Base-by-base conservation (phyloP, 306 rosid genomes). In the Dryas drummondii region DNA sequence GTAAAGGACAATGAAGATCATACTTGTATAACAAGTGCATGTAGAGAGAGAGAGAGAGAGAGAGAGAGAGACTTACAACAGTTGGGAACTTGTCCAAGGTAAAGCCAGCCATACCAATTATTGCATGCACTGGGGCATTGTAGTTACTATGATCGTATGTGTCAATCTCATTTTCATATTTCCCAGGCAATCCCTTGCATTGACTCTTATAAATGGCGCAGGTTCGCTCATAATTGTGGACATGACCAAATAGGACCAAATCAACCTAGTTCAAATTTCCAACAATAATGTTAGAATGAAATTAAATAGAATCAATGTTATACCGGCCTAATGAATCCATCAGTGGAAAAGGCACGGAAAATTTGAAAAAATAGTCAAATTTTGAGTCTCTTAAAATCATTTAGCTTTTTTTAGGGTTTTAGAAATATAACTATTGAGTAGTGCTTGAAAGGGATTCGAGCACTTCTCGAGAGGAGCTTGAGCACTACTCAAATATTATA, bases 61-160 rank as follows among this genome's bases (percentile, higher is more conserved):
- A 75, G 47, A 44, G 67, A 84, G 71, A 78, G 64, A 13, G 63
- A 68, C 78, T 77, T 84, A 86, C 97, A 45, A 9, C 6, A 69
- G 14, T 14, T 62, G 93, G 26, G 62, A 88, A 91, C 13, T 71
- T 7, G 83, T 94, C 97, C 53, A 94, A 83, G 11, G 75, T 62
- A 82, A 91, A 94, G 72, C 97, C 97, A 46, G 90, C 96, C 97
- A 91, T 94, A 32, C 98, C 98, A 68, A 94, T 90, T 57, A 94
- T 77, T 48, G 71, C 91, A 9, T 94, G 97, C 22, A 94, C 90
- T 1, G 98, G 97, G 7, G 98, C 98, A 77, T 47, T 87, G 64
- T 94, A 91, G 73, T 86, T 90, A 62, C 37, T 72, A 70, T 87
- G 82, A 51, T 90, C 89, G 55, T 94, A 94, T 48, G 85, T 84